Percentiles rank a stretch among this genome's conserved stretches.
These are phyloP conservation scores for Cercospora sojina DNA, from an alignment of 2,329 filamentous ascomycete genomes.

Conservation along the genomic window DNA sequence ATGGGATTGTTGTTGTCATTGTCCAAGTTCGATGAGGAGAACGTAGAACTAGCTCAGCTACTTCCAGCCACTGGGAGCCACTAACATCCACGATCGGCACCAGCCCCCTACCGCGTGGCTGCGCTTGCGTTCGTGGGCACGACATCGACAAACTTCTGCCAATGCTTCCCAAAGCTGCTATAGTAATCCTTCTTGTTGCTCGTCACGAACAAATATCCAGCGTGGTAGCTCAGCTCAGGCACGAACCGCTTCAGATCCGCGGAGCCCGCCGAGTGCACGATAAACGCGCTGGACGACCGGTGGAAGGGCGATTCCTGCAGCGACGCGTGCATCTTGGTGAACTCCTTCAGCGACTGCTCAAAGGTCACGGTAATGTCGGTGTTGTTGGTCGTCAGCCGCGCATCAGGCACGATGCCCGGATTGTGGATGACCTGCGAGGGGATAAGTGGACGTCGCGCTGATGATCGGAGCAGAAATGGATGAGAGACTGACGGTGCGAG, in stretches of 20 bases:
- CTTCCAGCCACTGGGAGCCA: not conserved
- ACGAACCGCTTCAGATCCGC: slow-evolving; percentile 21
- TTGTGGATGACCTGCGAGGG: slow-evolving; percentile 29
- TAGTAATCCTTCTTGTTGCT: slow-evolving; percentile 18
- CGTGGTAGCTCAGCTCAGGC: slow-evolving; percentile 16
- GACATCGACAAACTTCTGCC: slow-evolving; percentile 20
- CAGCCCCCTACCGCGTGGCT: slow-evolving; percentile 8
- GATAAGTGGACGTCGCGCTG: not conserved
- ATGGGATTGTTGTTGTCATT: not conserved
- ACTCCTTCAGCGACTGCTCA: slow-evolving; percentile 25
- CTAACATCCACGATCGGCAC: not conserved
- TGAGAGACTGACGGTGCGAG: slow-evolving; percentile 18
- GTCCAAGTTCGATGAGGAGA: not conserved
- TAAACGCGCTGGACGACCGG: slow-evolving; percentile 19
- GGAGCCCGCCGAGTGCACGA: slow-evolving; percentile 26
- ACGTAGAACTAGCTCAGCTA: not conserved
- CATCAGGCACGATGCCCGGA: slow-evolving; percentile 25
- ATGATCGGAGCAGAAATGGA: not conserved
- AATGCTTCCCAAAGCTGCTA: slow-evolving; percentile 20
- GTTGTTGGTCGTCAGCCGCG: slow-evolving; percentile 11
- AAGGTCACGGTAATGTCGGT: slow-evolving; percentile 30
- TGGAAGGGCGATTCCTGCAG: slow-evolving; percentile 18
- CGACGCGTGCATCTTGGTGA: slow-evolving; percentile 1
- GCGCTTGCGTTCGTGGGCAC: slow-evolving; percentile 10
- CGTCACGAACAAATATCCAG: slow-evolving; percentile 24